Evolutionary conservation across 495 filamentous ascomycete species (phyloP).

Genomic region (Penicillium soppii): DNA sequence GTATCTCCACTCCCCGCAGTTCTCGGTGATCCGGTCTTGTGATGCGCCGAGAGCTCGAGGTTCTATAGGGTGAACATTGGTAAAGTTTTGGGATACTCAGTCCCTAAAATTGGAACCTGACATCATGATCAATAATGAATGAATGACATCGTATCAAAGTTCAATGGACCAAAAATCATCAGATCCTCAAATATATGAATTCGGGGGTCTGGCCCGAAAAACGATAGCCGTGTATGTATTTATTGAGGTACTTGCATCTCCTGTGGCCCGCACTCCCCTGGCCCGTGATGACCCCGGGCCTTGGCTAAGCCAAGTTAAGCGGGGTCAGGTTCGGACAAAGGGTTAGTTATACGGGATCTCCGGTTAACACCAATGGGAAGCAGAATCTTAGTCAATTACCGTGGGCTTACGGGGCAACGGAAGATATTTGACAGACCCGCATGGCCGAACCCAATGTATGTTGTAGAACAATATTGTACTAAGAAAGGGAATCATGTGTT

Average conservation of each 20-base stretch:
- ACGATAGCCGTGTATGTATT: no score
- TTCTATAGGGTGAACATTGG: not conserved
- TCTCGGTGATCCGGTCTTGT: conserved; percentile 1
- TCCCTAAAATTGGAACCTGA: not conserved
- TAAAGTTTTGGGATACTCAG: not conserved
- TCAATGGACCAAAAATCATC: no score
- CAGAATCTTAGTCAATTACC: conserved; percentile 10
- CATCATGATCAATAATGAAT: not conserved
- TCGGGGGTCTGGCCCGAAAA: not conserved
- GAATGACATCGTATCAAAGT: not conserved
- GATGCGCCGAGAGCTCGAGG: not conserved
- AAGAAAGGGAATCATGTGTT: no score
- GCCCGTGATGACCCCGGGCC: conserved; percentile 2
- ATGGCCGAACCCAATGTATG: conserved; percentile 32
- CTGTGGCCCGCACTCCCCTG: conserved; percentile 4
- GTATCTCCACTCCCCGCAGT: conserved; percentile 2
- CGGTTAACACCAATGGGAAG: not conserved
- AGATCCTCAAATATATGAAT: not conserved
- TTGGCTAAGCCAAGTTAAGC: not conserved
- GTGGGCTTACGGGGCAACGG: conserved; percentile 44
- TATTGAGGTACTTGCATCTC: not conserved
- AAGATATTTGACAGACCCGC: conserved; percentile 38
- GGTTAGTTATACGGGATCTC: conserved; percentile 1
- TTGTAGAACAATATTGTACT: no score
- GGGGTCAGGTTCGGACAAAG: conserved; percentile 6